Percentiles rank a stretch among this genome's conserved stretches.
Evolutionary conservation across 306 rosid species (phyloP).

Genomic region (Acacia acuminata): DNA sequence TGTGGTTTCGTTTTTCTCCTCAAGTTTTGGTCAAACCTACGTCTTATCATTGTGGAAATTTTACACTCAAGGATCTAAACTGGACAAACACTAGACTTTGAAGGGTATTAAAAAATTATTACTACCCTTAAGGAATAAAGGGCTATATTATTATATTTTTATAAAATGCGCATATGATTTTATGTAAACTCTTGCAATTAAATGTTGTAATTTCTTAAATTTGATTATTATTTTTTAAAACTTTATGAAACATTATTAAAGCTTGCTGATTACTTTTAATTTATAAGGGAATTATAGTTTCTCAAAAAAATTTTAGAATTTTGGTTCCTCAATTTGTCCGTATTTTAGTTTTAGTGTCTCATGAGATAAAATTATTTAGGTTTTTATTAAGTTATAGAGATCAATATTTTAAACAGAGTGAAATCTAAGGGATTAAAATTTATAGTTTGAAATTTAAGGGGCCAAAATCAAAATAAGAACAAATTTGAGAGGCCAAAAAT

Average conservation of each 20-base stretch:
- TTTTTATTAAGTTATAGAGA: too few species aligned
- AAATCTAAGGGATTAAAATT: too few species aligned
- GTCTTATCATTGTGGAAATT: not conserved
- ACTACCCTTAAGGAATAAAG: not conserved
- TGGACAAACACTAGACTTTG: not conserved
- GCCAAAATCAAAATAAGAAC: too few species aligned
- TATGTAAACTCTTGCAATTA: not conserved
- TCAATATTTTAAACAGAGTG: too few species aligned
- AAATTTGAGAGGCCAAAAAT: too few species aligned
- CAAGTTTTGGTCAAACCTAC: slow-evolving; percentile 19
- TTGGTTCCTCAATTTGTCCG: too few species aligned
- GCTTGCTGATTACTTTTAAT: not conserved
- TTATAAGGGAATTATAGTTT: not conserved
- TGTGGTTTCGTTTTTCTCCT: slow-evolving; percentile 14
- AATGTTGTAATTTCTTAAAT: not conserved
- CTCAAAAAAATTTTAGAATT: too few species aligned
- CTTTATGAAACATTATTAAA: not conserved
- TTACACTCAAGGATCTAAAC: not conserved
- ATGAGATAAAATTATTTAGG: too few species aligned
- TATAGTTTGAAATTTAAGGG: too few species aligned
- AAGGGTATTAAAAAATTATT: not conserved
- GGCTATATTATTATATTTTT: too few species aligned
- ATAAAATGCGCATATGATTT: not conserved
- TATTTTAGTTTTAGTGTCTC: too few species aligned
- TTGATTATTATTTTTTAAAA: not conserved